These are phyloP conservation scores for Vitis hybrid DNA, from an alignment of 177 flowering plant species.

Conservation along the genomic window DNA sequence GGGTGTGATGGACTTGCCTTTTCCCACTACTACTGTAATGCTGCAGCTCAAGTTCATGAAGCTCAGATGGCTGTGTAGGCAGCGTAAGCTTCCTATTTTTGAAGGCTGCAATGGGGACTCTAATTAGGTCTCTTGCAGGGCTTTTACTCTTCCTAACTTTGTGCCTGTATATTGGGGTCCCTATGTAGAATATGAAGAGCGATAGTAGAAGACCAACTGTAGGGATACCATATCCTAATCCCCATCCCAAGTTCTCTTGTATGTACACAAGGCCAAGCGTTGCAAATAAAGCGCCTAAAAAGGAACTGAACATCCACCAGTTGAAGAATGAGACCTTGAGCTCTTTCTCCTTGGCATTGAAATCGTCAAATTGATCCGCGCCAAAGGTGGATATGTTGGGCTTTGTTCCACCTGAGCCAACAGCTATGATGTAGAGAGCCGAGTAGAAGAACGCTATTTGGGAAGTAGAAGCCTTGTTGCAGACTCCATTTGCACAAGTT, in stretches of 20 bases:
- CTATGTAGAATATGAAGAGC: constrained; percentile 58
- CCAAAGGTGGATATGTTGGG: constrained; percentile 91
- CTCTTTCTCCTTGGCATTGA: constrained; percentile 59
- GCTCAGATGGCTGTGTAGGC: constrained; percentile 47
- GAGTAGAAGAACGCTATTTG: constrained; percentile 70
- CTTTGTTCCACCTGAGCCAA: constrained; percentile 90
- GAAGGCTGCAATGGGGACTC: constrained; percentile 51
- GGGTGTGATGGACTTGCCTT: constrained; percentile 58
- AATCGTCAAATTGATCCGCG: constrained; percentile 90
- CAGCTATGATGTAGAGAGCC: constrained; percentile 73
- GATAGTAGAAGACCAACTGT: constrained; percentile 59
- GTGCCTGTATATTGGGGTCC: constrained; percentile 76
- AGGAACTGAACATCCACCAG: constrained; percentile 93
- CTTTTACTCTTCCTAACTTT: constrained; percentile 50
- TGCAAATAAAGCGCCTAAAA: constrained; percentile 66
- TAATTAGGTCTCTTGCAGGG: constrained; percentile 55
- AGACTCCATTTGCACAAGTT: constrained; percentile 57
- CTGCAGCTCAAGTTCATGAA: constrained; percentile 58
- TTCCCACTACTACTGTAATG: constrained; percentile 48
- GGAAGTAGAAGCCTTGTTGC: constrained; percentile 61
- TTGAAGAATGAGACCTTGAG: constrained; percentile 85
- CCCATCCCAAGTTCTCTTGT: constrained; percentile 89
- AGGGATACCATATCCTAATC: constrained; percentile 81
- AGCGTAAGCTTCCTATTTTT: constrained; percentile 41
- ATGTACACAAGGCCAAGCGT: constrained; percentile 74